Conservation (phyloP, 768 basidiomycete genomes). For the Asterophora parasitica region DNA sequence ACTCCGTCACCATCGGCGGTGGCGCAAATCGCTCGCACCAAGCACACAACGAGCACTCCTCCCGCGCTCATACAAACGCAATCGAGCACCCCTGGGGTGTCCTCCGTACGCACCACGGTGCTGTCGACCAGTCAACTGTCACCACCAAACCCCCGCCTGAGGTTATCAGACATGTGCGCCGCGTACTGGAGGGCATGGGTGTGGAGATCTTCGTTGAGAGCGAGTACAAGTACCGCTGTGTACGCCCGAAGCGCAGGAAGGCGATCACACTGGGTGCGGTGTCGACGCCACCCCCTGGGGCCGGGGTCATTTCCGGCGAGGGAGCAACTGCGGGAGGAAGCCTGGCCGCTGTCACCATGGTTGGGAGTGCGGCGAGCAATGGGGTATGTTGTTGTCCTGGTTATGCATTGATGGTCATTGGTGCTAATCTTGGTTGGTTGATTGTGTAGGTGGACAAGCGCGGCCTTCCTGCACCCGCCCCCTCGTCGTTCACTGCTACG, state of each 20-base stretch:
- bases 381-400: constrained; percentile 54
- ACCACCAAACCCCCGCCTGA: constrained; percentile 81
- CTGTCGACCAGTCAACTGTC: constrained; percentile 86
- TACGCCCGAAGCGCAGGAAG: constrained; percentile 62
- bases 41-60: no score
- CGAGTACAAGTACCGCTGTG: constrained; percentile 87
- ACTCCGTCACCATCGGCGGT: constrained; percentile 43
- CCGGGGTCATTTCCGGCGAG: constrained; percentile 34
- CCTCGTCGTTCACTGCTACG: constrained; percentile 59
- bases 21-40: no score
- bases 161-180: constrained; percentile 81
- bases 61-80: constrained; percentile 20
- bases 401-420: not conserved
- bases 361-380: constrained; percentile 79
- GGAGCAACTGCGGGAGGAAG: constrained; percentile 23
- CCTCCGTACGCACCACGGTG: constrained; percentile 84
- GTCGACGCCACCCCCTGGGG: constrained; percentile 18
- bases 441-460: constrained; percentile 75
- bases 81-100: constrained; percentile 32
- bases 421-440: constrained; percentile 6
- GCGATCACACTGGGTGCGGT: constrained; percentile 6
- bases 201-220: constrained; percentile 84
- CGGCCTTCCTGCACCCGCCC: constrained; percentile 80
- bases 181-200: constrained; percentile 84
- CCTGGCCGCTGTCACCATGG: constrained; percentile 71